Evolutionary conservation across 768 basidiomycete species (phyloP), one percentile per base, ranked within the genome.

Genomic region (Suillus luteus): DNA sequence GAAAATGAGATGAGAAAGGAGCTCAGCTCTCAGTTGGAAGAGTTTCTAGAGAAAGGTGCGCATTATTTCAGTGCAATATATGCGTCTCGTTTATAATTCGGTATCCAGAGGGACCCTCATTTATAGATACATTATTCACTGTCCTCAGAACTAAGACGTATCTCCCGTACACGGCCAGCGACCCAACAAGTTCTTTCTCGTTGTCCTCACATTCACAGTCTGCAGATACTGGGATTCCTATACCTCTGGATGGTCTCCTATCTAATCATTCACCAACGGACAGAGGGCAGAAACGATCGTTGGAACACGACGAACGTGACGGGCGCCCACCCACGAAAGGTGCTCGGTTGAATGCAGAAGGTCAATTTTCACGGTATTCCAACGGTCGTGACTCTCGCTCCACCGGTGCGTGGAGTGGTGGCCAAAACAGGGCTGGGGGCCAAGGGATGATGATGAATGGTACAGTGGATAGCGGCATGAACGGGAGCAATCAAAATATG

Each of bases 31-130:
- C 93, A 97, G 72, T 81, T 98, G 61, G 90, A 90, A 61, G 96
- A 97, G 76, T 99, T 99, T 75, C 83, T 99, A 31, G 95, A 96
- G 79, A 90, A 91, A 78, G 91, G 95, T 92, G 64, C 64, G 82
- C 72, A 22, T 37, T 54, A 9, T 48, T 12, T 22, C 10, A 8
- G 27, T 27, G 14, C 59, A 44, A n/a, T 52, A 49, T 33, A 12
- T 31, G 38, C 38, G 17, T 24, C 44, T 62, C 19, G 19, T 69
- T 41, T 68, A 67, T 61, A 70, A 63, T 31, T 46, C 24, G 64
- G 44, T 52, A 68, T 59, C 60, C 77, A 84, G 89, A 95, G 83
- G 89, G 83, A 71, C 76, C 78, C 59, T 77, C 80, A 59, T 98
- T 98, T 78, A 89, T 96, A 65, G 87, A 93, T 71, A 89, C 88